phyloP scores from a whole-genome alignment of 2,329 filamentous ascomycete genomes.

The Fusarium mundagurra region DNA sequence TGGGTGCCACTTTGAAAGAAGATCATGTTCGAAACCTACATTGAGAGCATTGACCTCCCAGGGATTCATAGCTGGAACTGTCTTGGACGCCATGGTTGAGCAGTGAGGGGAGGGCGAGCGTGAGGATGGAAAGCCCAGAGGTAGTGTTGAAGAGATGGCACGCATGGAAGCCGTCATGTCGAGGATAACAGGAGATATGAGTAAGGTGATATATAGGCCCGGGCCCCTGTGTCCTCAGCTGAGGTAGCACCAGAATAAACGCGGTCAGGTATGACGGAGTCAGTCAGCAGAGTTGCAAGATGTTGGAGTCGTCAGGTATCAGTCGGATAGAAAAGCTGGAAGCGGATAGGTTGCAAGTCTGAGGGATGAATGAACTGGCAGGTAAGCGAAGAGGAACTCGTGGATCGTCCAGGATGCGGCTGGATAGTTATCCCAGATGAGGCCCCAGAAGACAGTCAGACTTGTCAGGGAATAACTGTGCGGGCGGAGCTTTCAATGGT shows the following conservation, averaged over 20 bases:
- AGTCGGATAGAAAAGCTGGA: constrained; percentile 8
- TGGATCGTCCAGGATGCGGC: constrained; percentile 14
- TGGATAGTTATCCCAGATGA: constrained; percentile 25
- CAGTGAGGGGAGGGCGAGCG: constrained; percentile 6
- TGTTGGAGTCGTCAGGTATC: constrained; percentile 19
- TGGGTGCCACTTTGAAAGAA: background rate
- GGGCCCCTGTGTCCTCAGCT: background rate
- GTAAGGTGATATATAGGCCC: constrained; percentile 20
- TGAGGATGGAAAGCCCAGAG: constrained; percentile 3
- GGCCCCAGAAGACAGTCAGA: background rate
- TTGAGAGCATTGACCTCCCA: constrained; percentile 42
- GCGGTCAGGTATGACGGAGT: constrained; percentile 17
- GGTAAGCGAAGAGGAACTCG: constrained; percentile 12
- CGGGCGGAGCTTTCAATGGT: constrained; percentile 1
- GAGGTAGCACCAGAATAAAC: constrained; percentile 2
- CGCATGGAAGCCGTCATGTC: constrained; percentile 30
- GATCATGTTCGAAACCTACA: constrained; percentile 17
- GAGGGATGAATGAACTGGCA: constrained; percentile 10
- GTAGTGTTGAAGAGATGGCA: constrained; percentile 25
- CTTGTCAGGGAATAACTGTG: constrained; percentile 3
- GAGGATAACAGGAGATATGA: background rate
- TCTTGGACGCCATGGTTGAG: constrained; percentile 29
- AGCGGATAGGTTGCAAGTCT: constrained; percentile 1
- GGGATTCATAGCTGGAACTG: constrained; percentile 36
- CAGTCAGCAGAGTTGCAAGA: background rate